Evolutionary conservation across 768 basidiomycete genomes (phyloP), one percentile per base, ranked within the genome.

Genomic region (Podaxis sp.): DNA sequence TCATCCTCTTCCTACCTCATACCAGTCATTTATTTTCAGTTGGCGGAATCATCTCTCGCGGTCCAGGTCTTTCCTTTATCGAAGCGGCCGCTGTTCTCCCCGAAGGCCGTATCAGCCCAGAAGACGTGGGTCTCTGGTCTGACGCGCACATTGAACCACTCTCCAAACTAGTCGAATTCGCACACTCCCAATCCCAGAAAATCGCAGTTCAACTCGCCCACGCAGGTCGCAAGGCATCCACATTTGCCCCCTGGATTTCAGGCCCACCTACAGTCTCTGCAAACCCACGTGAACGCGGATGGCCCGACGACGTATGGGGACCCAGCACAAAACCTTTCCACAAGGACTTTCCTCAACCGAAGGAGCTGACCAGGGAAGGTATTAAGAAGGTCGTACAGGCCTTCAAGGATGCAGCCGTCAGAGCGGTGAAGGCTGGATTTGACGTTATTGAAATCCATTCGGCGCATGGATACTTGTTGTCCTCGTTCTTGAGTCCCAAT

Each of bases 131-230:
- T 4, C 68, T 90, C 59, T 90, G 89, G 88, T 73, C 77, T 24
- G 89, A 88, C 63, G 75, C 76, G 1, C 89, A 90, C 42, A 79
- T 75, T 65, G 77, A 61, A 17, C 49, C 56, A 17, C 72, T 15
- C 66, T 73, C 79, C 62, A 72, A 81, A 40, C 78, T 92, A 66
- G 82, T 87, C 68, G 83, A 87, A 63, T 90, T 90, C 59, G 87
- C 87, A n/a, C 87, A 90, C 69, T 83, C 85, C 0, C 87, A 88
- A 66, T 82, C 79, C 52, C 85, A 88, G 69, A 86, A 87, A 54
- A 82, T 92, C 22, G 91, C 78, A 8, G 87, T 92, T 59, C 92
- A 93, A 66, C 81, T 93, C 17, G 87, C 82, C 0, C 91, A 93
- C 65, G 88, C 89, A 0, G 91, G 92, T 0, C 79, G 90, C n/a